Percentiles rank a stretch among this genome's conserved stretches.
These are phyloP conservation scores for Oryza longistaminata DNA, from an alignment of 176 grass and related monocot species.

Conservation along the genomic window DNA sequence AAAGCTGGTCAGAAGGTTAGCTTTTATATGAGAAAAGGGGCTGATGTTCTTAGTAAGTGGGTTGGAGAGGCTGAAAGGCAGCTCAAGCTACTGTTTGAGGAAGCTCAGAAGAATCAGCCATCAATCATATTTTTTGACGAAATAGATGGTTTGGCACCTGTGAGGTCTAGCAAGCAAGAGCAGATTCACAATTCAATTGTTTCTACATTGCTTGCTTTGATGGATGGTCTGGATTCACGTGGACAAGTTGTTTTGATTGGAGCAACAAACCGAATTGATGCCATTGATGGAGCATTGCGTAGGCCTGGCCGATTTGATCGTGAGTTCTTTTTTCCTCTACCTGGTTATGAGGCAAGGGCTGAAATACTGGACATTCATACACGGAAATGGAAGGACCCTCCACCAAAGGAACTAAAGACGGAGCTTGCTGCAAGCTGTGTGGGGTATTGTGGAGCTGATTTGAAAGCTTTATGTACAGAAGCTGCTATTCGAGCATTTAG, in stretches of 20 bases:
- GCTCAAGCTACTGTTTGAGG: slow-evolving; percentile 97
- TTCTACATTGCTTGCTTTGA: slow-evolving; percentile 97
- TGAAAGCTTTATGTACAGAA: slow-evolving; percentile 97
- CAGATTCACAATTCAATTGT: slow-evolving; percentile 99
- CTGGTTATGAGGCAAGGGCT: slow-evolving; percentile 87
- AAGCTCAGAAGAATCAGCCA: slow-evolving; percentile 98
- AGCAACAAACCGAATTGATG: slow-evolving; percentile 98
- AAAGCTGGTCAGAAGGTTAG: slow-evolving; percentile 98
- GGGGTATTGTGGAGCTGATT: slow-evolving; percentile 97
- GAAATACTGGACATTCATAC: slow-evolving; percentile 98
- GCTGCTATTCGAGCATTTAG: slow-evolving; percentile 94
- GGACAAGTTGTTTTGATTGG: slow-evolving; percentile 99
- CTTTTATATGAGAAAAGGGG: slow-evolving; percentile 99
- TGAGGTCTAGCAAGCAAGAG: slow-evolving; percentile 99
- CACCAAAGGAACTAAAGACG: slow-evolving; percentile 72
- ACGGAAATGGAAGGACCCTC: slow-evolving; percentile 96
- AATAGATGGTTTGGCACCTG: slow-evolving; percentile 98
- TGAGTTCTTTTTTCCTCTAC: slow-evolving; percentile 96
- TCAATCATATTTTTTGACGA: slow-evolving; percentile 99
- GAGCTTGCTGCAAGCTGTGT: slow-evolving; percentile 98
- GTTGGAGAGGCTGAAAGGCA: slow-evolving; percentile 99
- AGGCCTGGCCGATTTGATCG: slow-evolving; percentile 97
- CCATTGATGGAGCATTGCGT: slow-evolving; percentile 97
- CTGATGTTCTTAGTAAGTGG: slow-evolving; percentile 99
- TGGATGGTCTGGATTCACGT: slow-evolving; percentile 98